Evolutionary conservation across 345 rosid genomes (phyloP).

Genomic region (Dimocarpus longan): DNA sequence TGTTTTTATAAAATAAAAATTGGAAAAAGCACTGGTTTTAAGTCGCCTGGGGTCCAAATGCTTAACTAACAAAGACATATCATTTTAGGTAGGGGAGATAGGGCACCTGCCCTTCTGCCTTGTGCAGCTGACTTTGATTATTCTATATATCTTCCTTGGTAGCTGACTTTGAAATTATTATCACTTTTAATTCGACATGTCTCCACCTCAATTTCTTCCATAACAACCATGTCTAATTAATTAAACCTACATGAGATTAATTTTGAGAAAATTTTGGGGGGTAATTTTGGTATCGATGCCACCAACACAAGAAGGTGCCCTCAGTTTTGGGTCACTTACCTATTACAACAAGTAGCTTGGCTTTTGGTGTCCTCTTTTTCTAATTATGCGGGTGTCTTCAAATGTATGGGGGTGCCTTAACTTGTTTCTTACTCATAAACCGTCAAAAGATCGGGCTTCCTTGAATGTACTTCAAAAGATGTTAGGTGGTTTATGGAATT

Average conservation of each 20-base stretch:
- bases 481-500: not conserved
- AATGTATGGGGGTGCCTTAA: no score
- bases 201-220: not conserved
- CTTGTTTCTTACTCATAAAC: no score
- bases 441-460: not conserved
- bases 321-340: not conserved
- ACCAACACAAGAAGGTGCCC: not conserved
- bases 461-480: not conserved
- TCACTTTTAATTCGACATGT: slow-evolving; percentile 7
- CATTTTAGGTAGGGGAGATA: not conserved
- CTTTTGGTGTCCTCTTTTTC: not conserved
- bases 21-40: not conserved
- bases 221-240: slow-evolving; percentile 15
- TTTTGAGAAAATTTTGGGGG: not conserved
- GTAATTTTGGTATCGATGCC: not conserved
- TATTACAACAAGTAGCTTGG: not conserved
- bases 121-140: slow-evolving; percentile 19
- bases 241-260: not conserved
- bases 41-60: not conserved
- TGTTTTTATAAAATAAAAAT: not conserved
- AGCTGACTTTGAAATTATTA: no score
- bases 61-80: not conserved
- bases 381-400: not conserved
- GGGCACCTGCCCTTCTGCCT: slow-evolving; percentile 1
- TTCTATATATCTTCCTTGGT: not conserved